Evolutionary conservation across 2,329 filamentous ascomycete species (phyloP).

Genomic region (Mycocentrospora acerina): DNA sequence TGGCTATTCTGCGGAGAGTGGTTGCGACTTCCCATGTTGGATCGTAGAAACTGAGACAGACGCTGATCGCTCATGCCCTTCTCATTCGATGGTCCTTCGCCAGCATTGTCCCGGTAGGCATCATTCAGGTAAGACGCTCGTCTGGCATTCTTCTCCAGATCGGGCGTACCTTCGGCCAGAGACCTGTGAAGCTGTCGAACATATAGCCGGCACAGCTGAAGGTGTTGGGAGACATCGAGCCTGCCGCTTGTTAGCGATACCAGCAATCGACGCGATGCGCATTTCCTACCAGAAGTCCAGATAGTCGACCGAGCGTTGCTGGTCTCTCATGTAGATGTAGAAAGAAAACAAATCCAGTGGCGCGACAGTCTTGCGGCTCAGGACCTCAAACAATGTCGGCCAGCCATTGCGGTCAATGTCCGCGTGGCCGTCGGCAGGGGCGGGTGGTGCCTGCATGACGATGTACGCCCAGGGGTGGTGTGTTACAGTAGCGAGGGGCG

Average conservation of each 20-base stretch:
- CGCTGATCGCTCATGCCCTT: conserved; percentile 80
- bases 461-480: too few species aligned
- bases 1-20: conserved; percentile 53
- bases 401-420: conserved; percentile 70
- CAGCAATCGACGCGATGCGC: background rate
- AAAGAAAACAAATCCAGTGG: conserved; percentile 98
- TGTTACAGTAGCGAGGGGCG: conserved; percentile 14
- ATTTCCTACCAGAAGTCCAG: conserved; percentile 86
- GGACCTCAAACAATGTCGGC: conserved; percentile 91
- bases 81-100: conserved; percentile 61
- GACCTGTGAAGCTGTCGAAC: conserved; percentile 92
- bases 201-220: conserved; percentile 96
- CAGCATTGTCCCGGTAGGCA: conserved; percentile 61
- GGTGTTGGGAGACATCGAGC: conserved; percentile 99
- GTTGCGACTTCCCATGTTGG: conserved; percentile 50
- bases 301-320: conserved; percentile 96
- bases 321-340: conserved; percentile 99
- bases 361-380: conserved; percentile 89
- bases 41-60: conserved; percentile 84
- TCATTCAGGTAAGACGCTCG: conserved; percentile 70
- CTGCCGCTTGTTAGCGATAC: conserved; percentile 52
- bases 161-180: conserved; percentile 88
- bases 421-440: conserved; percentile 11
- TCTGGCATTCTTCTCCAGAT: conserved; percentile 82
- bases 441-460: too few species aligned